These are phyloP conservation scores for Cyberlindnera xylosilytica DNA, from an alignment of 805 yeast genomes.

Conservation along the genomic window DNA sequence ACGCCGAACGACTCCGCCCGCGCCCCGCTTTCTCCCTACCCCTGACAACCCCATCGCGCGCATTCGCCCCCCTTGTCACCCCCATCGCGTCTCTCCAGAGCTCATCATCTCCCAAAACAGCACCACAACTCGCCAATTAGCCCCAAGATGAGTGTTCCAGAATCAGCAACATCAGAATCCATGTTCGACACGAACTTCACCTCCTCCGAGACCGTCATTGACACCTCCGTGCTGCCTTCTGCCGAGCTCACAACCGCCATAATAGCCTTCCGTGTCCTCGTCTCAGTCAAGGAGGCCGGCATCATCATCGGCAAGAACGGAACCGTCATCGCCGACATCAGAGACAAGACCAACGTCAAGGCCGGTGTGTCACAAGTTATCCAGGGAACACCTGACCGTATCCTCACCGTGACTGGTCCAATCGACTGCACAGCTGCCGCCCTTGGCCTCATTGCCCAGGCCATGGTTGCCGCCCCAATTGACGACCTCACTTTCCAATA, in stretches of 20 bases:
- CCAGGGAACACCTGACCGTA: constrained; percentile 79
- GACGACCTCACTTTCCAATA: constrained; percentile 40
- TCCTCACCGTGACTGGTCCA: constrained; percentile 73
- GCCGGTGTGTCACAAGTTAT: constrained; percentile 84
- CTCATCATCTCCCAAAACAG: not conserved
- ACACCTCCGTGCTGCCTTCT: constrained; percentile 24
- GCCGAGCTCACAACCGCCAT: constrained; percentile 25
- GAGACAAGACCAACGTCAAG: constrained; percentile 73
- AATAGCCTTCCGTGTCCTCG: constrained; percentile 46
- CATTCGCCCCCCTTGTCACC: constrained; percentile 1
- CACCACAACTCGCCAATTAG: not conserved
- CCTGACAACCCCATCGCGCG: not conserved
- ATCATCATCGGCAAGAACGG: constrained; percentile 88
- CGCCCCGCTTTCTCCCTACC: not conserved
- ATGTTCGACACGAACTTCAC: constrained; percentile 26
- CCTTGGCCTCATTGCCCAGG: constrained; percentile 63
- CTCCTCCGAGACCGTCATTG: constrained; percentile 8
- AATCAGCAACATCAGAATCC: constrained; percentile 22
- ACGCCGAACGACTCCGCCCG: too few relatives aligned
- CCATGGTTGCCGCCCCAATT: constrained; percentile 47
- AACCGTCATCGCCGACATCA: constrained; percentile 65
- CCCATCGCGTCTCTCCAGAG: constrained; percentile 2
- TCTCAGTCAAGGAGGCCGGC: constrained; percentile 85
- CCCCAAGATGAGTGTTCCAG: constrained; percentile 7
- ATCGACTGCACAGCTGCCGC: constrained; percentile 69